These are phyloP conservation scores for Platanthera zijinensis DNA, from an alignment of 106 monocot genomes.

Conservation along the genomic window DNA sequence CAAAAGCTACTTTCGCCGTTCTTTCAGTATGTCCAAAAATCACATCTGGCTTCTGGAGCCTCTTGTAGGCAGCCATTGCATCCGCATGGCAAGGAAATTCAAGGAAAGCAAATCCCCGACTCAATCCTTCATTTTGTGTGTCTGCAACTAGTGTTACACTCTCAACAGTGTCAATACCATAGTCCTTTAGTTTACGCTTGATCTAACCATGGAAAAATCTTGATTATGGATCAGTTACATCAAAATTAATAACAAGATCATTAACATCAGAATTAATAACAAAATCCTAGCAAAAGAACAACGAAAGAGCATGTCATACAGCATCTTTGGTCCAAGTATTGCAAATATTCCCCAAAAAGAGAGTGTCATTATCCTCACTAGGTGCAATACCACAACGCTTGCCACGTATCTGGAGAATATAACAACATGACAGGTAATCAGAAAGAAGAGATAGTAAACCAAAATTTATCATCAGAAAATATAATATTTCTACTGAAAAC, in stretches of 20 bases:
- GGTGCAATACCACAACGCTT: conserved; percentile 58
- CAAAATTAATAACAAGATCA: background rate
- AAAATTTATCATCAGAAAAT: background rate
- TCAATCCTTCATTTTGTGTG: conserved; percentile 56
- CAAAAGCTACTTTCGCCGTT: conserved; percentile 70
- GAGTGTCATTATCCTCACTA: conserved; percentile 68
- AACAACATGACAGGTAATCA: background rate
- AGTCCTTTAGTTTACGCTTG: conserved; percentile 46
- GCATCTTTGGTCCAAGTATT: conserved; percentile 79
- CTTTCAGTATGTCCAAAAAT: conserved; percentile 67
- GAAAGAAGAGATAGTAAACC: background rate
- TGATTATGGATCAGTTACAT: background rate
- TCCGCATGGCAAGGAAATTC: conserved; percentile 66
- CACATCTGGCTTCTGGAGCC: conserved; percentile 61
- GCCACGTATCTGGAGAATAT: conserved; percentile 44
- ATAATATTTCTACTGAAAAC: background rate
- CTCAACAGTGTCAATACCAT: conserved; percentile 51
- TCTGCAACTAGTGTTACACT: conserved; percentile 55
- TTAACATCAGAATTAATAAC: background rate
- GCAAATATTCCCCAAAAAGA: conserved; percentile 69
- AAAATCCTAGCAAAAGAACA: background rate
- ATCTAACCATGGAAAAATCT: conserved; percentile 26
- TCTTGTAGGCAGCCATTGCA: conserved; percentile 58
- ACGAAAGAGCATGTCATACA: conserved; percentile 15
- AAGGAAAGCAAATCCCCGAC: conserved; percentile 66